Base-by-base conservation (phyloP, 805 yeast species). In the Yamadazyma paraphyllophila region DNA sequence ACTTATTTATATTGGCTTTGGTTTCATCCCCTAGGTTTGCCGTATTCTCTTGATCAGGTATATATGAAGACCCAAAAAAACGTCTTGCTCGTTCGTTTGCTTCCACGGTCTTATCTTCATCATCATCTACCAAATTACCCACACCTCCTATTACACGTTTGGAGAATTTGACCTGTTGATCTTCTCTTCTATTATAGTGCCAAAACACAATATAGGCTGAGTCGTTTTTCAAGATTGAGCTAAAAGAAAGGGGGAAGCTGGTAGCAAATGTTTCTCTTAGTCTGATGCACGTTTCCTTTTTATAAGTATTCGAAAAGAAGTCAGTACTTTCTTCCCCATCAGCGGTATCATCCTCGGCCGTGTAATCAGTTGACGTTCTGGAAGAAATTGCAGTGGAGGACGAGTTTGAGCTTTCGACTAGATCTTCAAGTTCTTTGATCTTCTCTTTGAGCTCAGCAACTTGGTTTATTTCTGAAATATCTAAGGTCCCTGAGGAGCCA, bases 401-500 rank as follows among this genome's bases (percentile, higher is more conserved):
- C 24, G 24, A 6, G 24, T 20, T 6, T 20, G 24, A 20, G 24
- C 6, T 3, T 3, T 20, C 24, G 24, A 20, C 6, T 20, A 20
- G 24, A 20, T 20, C 24, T 20, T 20, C 24, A 20, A 20, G 24
- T 20, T 20, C 24, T 20, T 20, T 20, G 6, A 20, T 6, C 6
- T 20, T 20, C 24, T 20, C 24, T 20, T 20, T 20, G 24, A 20
- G 24, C 24, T 20, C 24, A 3, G 3, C 31, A 9, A n/a, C 13
- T 29, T n/a, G 31, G 11, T 7, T 29, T 10, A 9, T 4, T 29
- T 4, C 13, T 29, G 11, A n/a, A 10, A 26, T 26, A 8, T 26
- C 10, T 7, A 26, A 26, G 11, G 11, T 29, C 53, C 51, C 34
- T 48, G 53, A 43, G 44, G 46, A 12, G 46, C 53, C 27, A 51